phyloP scores from a whole-genome alignment of 2,329 filamentous ascomycete genomes.

The Exophiala spinifera region DNA sequence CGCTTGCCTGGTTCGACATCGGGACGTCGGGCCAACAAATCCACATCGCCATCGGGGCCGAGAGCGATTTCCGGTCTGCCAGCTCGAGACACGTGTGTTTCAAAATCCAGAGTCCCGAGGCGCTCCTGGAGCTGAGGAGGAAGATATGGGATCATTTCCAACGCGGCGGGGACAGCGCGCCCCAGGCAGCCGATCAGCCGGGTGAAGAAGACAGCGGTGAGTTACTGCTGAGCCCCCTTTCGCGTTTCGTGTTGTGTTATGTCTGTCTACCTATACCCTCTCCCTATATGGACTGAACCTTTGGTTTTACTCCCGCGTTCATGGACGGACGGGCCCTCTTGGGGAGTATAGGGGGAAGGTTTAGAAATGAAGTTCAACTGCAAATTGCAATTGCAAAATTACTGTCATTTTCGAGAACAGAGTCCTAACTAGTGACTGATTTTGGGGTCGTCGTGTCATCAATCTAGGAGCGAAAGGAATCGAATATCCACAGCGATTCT shows the following conservation, averaged over 20 bases:
- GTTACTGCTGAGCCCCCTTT: conserved; percentile 13
- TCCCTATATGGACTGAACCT: too few species aligned
- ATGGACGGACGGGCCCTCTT: conserved; percentile 28
- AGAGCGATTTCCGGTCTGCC: conserved; percentile 54
- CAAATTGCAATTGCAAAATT: too few species aligned
- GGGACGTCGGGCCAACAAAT: conserved; percentile 39
- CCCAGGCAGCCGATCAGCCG: conserved; percentile 54
- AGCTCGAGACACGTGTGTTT: conserved; percentile 61
- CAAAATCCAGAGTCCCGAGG: conserved; percentile 47
- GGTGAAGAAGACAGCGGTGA: conserved; percentile 46
- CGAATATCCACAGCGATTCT: conserved; percentile 62
- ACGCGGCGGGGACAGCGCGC: conserved; percentile 49
- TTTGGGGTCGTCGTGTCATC: neutral
- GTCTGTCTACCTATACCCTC: too few species aligned
- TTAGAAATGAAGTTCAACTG: too few species aligned
- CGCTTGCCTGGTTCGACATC: conserved; percentile 52
- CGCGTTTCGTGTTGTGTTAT: too few species aligned
- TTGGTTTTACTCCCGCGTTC: neutral
- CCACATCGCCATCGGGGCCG: conserved; percentile 51
- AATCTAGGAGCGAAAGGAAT: conserved; percentile 49
- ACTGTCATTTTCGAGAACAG: neutral
- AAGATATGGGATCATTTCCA: conserved; percentile 53
- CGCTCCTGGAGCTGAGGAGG: conserved; percentile 48
- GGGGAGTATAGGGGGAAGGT: too few species aligned
- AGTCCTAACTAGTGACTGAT: neutral